Evolutionary conservation across 148 eudicot genomes (phyloP), one percentile per base, ranked within the genome.

Genomic region (Fagopyrum tataricum): DNA sequence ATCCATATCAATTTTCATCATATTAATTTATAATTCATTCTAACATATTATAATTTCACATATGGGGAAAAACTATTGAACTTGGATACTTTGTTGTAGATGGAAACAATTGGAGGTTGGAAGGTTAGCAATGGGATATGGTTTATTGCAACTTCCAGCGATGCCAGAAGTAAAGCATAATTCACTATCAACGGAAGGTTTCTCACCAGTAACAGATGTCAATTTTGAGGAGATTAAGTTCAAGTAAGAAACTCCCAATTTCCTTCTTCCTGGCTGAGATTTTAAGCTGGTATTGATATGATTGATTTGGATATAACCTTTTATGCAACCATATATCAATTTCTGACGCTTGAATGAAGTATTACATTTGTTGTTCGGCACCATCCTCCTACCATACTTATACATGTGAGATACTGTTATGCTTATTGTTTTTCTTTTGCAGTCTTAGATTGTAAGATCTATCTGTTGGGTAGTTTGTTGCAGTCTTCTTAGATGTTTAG

Each of bases 101-200:
- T 95, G 93, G 96, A 95, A 91, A 84, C 92, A 82, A 56, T 90
- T 95, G 73, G 94, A 91, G 78, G 78, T 91, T 41, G 99, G 99
- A 76, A 95, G 86, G 78, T 81, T 95, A 81, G 99, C 92, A 13
- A 95, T 88, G 99, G 97, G 97, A 37, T 90, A 72, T 82, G 99
- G 99, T 59, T 76, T 95, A 73, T 76, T 95, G 86, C 92, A 90
- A 79, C 84, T 95, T 59, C 99, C 99, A 68, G 83, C 84, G 6
- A 79, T 95, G 85, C 76, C 96, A 4, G 99, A 95, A 77, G 87
- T 95, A 55, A 95, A 86, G 84, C 78, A 80, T 75, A 74, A 87
- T 78, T 77, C 90, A 47, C 88, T 91, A 64, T 88, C 93, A 55
- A 83, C 81, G 2, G 82, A 80, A 72, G 99, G 93, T 44, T 95